A percentile compares a stretch with the other conserved stretches of the same genome.
phyloP scores from a whole-genome alignment of 148 eudicot species.

The Vaccinium vitisidaea region DNA sequence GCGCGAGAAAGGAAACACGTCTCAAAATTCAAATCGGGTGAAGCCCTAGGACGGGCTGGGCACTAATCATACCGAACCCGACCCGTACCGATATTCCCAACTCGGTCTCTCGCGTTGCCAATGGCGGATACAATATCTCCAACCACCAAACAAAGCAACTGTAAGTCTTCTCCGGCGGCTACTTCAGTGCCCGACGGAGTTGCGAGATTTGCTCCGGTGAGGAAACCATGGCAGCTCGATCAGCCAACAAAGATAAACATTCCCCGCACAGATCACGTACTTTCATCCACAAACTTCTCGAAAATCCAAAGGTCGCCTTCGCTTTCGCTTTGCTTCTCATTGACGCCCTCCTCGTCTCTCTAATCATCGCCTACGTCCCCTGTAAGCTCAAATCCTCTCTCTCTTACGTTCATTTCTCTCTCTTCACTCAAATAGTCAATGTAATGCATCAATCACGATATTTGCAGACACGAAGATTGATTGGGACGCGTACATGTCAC shows the following conservation, averaged over 20 bases:
- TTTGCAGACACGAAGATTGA: slow-evolving; percentile 84
- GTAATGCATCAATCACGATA: not conserved
- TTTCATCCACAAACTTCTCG: slow-evolving; percentile 10
- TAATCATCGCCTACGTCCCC: slow-evolving; percentile 73
- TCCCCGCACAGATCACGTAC: slow-evolving; percentile 7
- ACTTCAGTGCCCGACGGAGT: slow-evolving; percentile 13
- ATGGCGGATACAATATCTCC: not conserved
- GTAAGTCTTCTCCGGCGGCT: not conserved
- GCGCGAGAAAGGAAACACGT: not conserved
- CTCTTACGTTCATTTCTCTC: not conserved
- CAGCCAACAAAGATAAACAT: slow-evolving; percentile 1
- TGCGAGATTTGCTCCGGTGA: slow-evolving; percentile 18
- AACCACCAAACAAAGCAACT: not conserved
- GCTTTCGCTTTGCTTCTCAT: slow-evolving; percentile 51
- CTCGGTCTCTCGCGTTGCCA: not conserved
- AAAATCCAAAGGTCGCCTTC: slow-evolving; percentile 34
- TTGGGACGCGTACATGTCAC: slow-evolving; percentile 98
- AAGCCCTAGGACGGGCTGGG: not conserved
- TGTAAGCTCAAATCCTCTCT: slow-evolving; percentile 40
- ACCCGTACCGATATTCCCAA: not conserved
- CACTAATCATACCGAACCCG: not conserved
- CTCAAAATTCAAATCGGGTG: not conserved
- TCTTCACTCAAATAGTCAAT: not conserved
- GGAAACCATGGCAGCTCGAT: slow-evolving; percentile 24
- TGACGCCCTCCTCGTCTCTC: slow-evolving; percentile 55